Base-by-base conservation (phyloP, 1,284 basidiomycete genomes). In the Fistulina hepatica region DNA sequence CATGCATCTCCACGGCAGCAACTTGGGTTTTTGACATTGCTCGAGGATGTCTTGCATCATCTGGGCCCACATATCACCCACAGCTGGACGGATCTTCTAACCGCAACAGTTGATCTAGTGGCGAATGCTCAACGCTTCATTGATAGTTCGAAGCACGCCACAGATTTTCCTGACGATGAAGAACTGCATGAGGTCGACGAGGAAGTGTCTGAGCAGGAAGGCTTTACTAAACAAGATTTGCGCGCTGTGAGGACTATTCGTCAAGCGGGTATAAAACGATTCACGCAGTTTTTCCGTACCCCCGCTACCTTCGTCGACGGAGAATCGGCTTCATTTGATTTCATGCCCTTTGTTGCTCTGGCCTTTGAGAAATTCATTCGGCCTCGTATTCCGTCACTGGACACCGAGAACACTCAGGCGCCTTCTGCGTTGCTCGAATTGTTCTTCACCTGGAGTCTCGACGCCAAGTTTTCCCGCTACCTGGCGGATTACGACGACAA, bases 391-490 rank as follows among this genome's bases (percentile, higher is more conserved):
- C 63, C 73, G 0, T 60, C 65, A 4, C 68, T 98, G 16, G 78
- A 85, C 40, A 65, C 65, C 33, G 94, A 98, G 59, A 97, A 93
- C 51, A 89, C 85, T 0, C 94, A 98, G 58, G 74, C 88, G 0
- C 91, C 93, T 0, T 94, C 92, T 0, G 81, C 90, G 0, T 66
- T 97, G 20, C 65, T 98, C 27, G 89, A 95, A 23, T 67, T 98
- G 2, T 84, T 97, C 56, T 72, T 80, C 43, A 65, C 74, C 3
- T 95, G 94, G 81, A 76, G n/a, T n/a, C 27, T 13, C n/a, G 27
- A 12, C 6, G 27, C 6, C 6, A n/a, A n/a, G 27, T 13, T 6
- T 30, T 12, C n/a, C n/a, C n/a, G 27, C n/a, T 6, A n/a, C n/a
- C 7, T 30, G 27, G 27, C 27, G n/a, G 6, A 16, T 30, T n/a